Evolutionary conservation across 805 yeast genomes (phyloP), one percentile per base, ranked within the genome.

Genomic region (Isabelozyma rhagii): DNA sequence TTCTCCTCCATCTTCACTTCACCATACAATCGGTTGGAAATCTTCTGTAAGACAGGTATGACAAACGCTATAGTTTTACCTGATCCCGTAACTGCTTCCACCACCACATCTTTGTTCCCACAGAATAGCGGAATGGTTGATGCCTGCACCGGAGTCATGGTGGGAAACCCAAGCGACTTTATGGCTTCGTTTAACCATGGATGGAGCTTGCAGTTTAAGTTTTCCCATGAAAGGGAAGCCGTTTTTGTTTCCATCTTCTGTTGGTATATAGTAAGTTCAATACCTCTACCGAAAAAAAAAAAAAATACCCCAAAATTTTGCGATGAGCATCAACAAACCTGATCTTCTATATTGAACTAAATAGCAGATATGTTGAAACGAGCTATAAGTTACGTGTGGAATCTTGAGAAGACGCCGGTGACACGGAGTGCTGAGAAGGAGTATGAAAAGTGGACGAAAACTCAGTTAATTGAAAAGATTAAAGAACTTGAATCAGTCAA

Each of bases 71-170:
- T 66, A 0, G 99, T 94, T 64, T 94, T 94, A n/a, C 99, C 99
- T 0, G 97, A 91, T 0, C 99, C 99, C 0, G 99, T 94, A 1
- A 90, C 97, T 0, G 97, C 96, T 64, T 94, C 97, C 1, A 91
- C 98, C 8, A 94, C 94, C 3, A 94, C 97, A 68, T 94, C 99
- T 61, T 93, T 93, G 62, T 91, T 87, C 15, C 83, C 83, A 18
- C 85, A 68, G 55, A 94, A 80, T 51, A 92, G 71, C 0, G 99
- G 99, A 45, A 94, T 87, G 0, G 96, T 85, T 0, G 97, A 82
- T 0, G 99, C 98, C 64, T 94, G 99, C 0, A 94, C 99, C 0
- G 99, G 97, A 0, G 99, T 94, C 97, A 93, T 90, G 10, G 80
- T 64, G 2, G 81, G 79, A 63, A 80, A 92, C 2, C 96, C 97